Base-by-base conservation (phyloP, 2,329 filamentous ascomycete species). In the Pleurostoma richardsiae region DNA sequence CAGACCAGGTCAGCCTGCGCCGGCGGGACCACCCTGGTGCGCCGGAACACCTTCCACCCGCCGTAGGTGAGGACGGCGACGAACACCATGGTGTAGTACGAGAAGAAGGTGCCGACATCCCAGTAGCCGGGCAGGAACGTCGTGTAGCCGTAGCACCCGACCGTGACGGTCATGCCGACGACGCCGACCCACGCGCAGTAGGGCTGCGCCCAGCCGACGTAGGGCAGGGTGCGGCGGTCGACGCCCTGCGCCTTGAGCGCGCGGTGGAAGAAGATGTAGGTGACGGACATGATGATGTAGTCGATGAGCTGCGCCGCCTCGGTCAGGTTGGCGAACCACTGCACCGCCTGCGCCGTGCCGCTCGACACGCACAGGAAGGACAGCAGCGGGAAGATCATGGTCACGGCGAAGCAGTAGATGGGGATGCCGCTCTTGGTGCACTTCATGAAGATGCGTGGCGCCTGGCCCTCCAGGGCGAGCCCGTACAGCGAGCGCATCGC, bases 31-130 rank as follows among this genome's bases (percentile, higher is more conserved):
- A 78, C 66, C 50, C 71, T 73, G 2, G 83, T 86, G 48, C 68
- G 69, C 67, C 82, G 80, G 60, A 80, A n/a, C 1, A 86, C 10
- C 65, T 88, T 88, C 80, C 81, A 88, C 54, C 71, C 71, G 11
- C 74, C 45, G 58, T 76, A 85, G 29, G 80, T 64, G 33, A 78
- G 56, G 4, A 74, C 69, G 0, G 74, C 72, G 30, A 82, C 59
- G 8, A 80, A 61, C 48, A 77, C 66, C 74, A 81, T 79, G 26
- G 74, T 73, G 61, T 82, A 82, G 63, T 77, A 76, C 7, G 65
- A 55, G 51, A 67, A 66, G 52, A 67, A 67, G 42, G 55, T 56
- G 10, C 56, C 60, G 5, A 63, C 54, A 29, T 61, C 57, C 66
- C 50, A 52, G 30, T 53, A 47, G 0, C 61, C 61, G 0, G 50